Percentiles rank a stretch among this genome's conserved stretches.
Evolutionary conservation across 2,329 filamentous ascomycete species (phyloP).

Genomic region (Nigrospora osmanthi): DNA sequence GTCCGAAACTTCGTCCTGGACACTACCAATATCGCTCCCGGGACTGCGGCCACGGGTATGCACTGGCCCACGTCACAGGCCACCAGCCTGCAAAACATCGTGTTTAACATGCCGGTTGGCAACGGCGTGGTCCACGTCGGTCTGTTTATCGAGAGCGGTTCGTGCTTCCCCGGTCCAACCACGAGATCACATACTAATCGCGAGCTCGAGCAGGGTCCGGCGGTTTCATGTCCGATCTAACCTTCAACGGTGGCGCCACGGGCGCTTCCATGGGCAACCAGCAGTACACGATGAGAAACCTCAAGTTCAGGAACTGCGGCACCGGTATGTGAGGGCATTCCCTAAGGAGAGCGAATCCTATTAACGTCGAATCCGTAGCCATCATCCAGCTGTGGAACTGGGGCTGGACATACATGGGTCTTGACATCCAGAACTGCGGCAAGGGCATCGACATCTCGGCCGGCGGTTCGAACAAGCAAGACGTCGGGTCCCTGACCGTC

Average conservation of each 20-base stretch:
- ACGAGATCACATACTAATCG: too few species aligned
- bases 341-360: not conserved
- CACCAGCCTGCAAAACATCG: constrained; percentile 41
- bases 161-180: not conserved
- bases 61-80: constrained; percentile 60
- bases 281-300: constrained; percentile 62
- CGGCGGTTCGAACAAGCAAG: constrained; percentile 37
- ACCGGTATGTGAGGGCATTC: constrained; percentile 31
- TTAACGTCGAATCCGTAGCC: constrained; percentile 22
- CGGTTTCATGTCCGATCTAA: constrained; percentile 48
- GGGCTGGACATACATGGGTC: constrained; percentile 56
- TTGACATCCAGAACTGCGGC: constrained; percentile 19
- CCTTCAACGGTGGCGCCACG: constrained; percentile 48
- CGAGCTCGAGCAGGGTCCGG: constrained; percentile 20
- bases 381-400: constrained; percentile 68
- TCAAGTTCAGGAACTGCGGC: constrained; percentile 57
- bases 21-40: constrained; percentile 21
- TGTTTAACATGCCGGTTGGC: constrained; percentile 34
- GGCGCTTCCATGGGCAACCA: constrained; percentile 61
- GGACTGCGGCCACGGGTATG: constrained; percentile 32
- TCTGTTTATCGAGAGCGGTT: constrained; percentile 23
- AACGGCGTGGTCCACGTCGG: constrained; percentile 20
- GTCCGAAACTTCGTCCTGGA: constrained; percentile 61
- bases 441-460: constrained; percentile 54
- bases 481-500: constrained; percentile 63